Conservation (phyloP, 139 green algal species). For the Auxenochlorella protothecoides region DNA sequence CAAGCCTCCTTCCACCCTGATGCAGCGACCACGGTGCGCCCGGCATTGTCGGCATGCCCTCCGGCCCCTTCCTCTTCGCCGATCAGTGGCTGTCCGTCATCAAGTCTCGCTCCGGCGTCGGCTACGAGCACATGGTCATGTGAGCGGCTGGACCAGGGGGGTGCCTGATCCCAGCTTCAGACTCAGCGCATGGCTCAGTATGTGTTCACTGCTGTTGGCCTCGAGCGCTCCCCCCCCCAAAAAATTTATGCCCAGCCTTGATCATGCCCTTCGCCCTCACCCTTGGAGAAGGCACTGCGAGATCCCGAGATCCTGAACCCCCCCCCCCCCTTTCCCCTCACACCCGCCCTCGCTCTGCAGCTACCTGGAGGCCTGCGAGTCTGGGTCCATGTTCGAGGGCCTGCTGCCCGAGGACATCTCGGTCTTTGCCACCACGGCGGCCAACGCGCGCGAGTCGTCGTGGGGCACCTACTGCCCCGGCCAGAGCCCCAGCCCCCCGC, state of each 20-base stretch:
- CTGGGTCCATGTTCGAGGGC: conserved; percentile 86
- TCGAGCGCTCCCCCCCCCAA: too few species aligned
- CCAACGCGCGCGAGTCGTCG: conserved; percentile 75
- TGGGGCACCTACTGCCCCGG: conserved; percentile 85
- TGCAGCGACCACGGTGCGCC: conserved; percentile 38
- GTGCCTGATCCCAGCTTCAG: background rate
- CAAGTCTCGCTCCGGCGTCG: conserved; percentile 3
- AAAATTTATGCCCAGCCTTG: too few species aligned
- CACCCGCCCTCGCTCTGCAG: background rate
- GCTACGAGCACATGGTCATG: conserved; percentile 77
- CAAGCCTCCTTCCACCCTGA: too few species aligned
- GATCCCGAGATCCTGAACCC: background rate
- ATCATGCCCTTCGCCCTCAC: too few species aligned
- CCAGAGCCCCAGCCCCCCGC: conserved; percentile 18
- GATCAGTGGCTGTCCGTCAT: conserved; percentile 57
- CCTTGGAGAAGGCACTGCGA: too few species aligned
- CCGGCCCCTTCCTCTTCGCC: conserved; percentile 73
- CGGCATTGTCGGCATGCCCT: conserved; percentile 86
- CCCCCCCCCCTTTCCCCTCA: background rate
- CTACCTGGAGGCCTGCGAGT: conserved; percentile 90
- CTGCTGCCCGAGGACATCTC: conserved; percentile 40
- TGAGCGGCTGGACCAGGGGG: background rate
- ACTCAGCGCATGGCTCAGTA: background rate
- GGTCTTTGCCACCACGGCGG: conserved; percentile 74
- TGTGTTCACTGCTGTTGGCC: background rate